Conservation (phyloP, 1,139 yeast genomes). For the Geotrichum restrictum region DNA sequence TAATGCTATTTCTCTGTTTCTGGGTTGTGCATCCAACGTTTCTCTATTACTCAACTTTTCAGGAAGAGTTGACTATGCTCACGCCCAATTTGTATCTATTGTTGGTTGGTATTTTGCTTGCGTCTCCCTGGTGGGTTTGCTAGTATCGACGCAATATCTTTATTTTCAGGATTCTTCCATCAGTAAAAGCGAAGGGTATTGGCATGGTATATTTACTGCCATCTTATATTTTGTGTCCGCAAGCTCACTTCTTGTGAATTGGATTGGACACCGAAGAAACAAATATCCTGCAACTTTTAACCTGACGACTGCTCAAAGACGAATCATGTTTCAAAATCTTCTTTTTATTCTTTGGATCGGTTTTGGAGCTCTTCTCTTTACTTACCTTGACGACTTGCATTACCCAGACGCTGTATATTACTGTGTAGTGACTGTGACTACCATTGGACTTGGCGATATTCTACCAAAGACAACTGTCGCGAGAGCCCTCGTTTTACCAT, state of each 20-base stretch:
- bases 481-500: slow-evolving; percentile 56
- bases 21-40: slow-evolving; percentile 64
- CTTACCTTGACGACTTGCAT: slow-evolving; percentile 41
- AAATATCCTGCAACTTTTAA: slow-evolving; percentile 70
- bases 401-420: slow-evolving; percentile 67
- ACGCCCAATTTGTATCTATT: slow-evolving; percentile 60
- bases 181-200: slow-evolving; percentile 58
- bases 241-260: slow-evolving; percentile 51
- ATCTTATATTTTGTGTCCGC: slow-evolving; percentile 57
- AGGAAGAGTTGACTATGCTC: slow-evolving; percentile 51
- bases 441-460: slow-evolving; percentile 78
- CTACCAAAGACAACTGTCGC: slow-evolving; percentile 52
- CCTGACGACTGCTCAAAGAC: slow-evolving; percentile 60
- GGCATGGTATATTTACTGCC: slow-evolving; percentile 69
- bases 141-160: slow-evolving; percentile 39
- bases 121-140: slow-evolving; percentile 47
- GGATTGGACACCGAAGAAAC: slow-evolving; percentile 52
- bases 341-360: slow-evolving; percentile 64
- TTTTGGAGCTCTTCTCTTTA: slow-evolving; percentile 61
- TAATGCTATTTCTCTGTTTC: slow-evolving; percentile 57
- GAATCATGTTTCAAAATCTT: slow-evolving; percentile 66
- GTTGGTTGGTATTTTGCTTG: slow-evolving; percentile 58
- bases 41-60: slow-evolving; percentile 66
- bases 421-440: slow-evolving; percentile 65
- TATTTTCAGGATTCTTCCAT: slow-evolving; percentile 26